phyloP scores from a whole-genome alignment of 2,329 filamentous ascomycete genomes.

The Phialemonium atrogriseum region DNA sequence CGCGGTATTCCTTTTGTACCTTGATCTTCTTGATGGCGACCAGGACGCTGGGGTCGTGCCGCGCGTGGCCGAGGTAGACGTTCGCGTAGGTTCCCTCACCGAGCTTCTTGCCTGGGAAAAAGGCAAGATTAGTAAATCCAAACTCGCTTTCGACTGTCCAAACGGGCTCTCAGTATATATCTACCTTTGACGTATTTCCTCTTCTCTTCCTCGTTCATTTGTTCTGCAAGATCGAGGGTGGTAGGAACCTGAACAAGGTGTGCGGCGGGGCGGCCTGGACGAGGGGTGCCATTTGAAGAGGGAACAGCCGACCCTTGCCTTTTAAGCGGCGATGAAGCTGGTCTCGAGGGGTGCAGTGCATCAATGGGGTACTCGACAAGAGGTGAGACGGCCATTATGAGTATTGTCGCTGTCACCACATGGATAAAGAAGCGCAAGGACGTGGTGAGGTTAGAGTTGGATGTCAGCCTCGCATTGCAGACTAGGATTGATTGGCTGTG shows the following conservation, averaged over 20 bases:
- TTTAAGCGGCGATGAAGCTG: conserved; percentile 6
- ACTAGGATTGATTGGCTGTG: too few relatives aligned
- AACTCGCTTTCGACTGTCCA: too few relatives aligned
- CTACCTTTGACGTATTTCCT: conserved; percentile 88
- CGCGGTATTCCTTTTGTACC: conserved; percentile 73
- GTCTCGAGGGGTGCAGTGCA: conserved; percentile 15
- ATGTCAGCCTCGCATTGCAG: too few relatives aligned
- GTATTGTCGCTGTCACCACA: neutral
- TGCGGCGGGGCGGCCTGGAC: conserved; percentile 8
- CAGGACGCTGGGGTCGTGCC: conserved; percentile 59
- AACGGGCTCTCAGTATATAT: too few relatives aligned
- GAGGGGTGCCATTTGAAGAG: conserved; percentile 18
- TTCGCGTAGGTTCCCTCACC: conserved; percentile 96
- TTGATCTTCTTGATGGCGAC: conserved; percentile 96
- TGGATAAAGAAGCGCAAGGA: neutral
- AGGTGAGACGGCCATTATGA: conserved; percentile 38
- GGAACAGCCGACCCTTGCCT: conserved; percentile 5
- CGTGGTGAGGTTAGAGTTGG: too few relatives aligned
- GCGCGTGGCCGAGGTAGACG: conserved; percentile 82
- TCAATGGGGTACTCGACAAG: conserved; percentile 32
- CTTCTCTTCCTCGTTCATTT: conserved; percentile 74
- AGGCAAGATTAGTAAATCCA: neutral
- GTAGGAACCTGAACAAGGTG: conserved; percentile 4
- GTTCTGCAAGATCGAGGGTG: conserved; percentile 60
- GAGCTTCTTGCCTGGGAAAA: conserved; percentile 65